Conservation (phyloP, 495 filamentous ascomycete species). For the Aspergillus funiculosus region DNA sequence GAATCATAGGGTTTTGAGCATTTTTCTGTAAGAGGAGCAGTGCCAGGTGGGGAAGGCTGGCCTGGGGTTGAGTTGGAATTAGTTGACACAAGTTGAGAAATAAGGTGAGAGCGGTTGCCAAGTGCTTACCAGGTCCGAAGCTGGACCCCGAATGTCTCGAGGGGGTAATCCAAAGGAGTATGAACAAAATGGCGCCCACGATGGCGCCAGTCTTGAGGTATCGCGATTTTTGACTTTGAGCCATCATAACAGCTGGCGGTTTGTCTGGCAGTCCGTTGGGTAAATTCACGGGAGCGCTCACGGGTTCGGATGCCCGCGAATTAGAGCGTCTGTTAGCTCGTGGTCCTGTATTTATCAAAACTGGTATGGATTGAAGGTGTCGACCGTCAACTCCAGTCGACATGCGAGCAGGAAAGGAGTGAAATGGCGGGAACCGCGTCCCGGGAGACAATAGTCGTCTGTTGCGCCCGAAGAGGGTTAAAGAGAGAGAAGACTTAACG, state of each 20-base stretch:
- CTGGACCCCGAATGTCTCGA: slow-evolving; percentile 34
- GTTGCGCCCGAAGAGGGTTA: slow-evolving; percentile 7
- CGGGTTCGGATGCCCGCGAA: slow-evolving; percentile 26
- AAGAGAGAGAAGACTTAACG: slow-evolving; percentile 23
- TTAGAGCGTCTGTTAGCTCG: slow-evolving; percentile 32
- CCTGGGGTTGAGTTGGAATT: slow-evolving; percentile 19
- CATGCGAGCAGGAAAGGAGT: slow-evolving; percentile 38
- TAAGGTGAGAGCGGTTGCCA: not conserved
- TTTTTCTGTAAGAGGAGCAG: slow-evolving; percentile 37
- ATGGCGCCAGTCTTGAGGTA: slow-evolving; percentile 80
- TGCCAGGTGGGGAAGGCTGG: slow-evolving; percentile 22
- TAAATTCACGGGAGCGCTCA: slow-evolving; percentile 10
- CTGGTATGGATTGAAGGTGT: slow-evolving; percentile 18
- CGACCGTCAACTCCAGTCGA: slow-evolving; percentile 43
- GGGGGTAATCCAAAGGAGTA: slow-evolving; percentile 71
- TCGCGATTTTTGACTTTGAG: slow-evolving; percentile 67
- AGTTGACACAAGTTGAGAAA: not conserved
- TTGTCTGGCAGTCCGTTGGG: slow-evolving; percentile 17
- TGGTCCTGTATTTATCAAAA: slow-evolving; percentile 15
- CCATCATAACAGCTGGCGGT: slow-evolving; percentile 43
- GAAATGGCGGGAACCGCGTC: slow-evolving; percentile 11
- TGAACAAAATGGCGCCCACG: slow-evolving; percentile 63
- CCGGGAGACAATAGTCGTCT: slow-evolving; percentile 8
- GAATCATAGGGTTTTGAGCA: slow-evolving; percentile 77
- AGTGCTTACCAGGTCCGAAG: slow-evolving; percentile 40